Base-by-base conservation (phyloP, 208 protist genomes). In the Naegleria gruberi region DNA sequence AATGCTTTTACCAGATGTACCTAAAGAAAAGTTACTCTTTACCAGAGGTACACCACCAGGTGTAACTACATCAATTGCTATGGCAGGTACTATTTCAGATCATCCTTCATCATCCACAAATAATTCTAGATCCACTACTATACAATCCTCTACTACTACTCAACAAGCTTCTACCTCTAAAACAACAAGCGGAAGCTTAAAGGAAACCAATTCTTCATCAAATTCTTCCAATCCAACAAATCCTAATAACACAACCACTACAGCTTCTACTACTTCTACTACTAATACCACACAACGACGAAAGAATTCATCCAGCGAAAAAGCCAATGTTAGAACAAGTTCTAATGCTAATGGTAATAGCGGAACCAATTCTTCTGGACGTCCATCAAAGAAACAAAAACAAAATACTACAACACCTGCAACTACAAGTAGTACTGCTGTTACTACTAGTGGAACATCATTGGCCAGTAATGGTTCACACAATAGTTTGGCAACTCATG, bases 301-400 rank as follows among this genome's bases (percentile, higher is more conserved):
- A 65, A 65, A 43, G 73, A 23, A 57, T 46, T 89, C 65, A 4
- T 34, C n/a, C 30, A 15, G 7, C 55, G 17, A 42, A 51, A 57
- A 89, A 26, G 17, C 19, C 34, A 30, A 43, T 89, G 4, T 42
- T 34, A 74, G 6, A 37, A 40, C 10, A 42, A 41, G 34, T 37
- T 51, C 46, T 17, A 51, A 12, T 51, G n/a, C n/a, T n/a, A 46
- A 81, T 4, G 37, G 89, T 42, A 85, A 95, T 34, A 93, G 94
- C 89, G 94, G 94, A 10, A 89, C 92, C 1, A 92, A 95, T 45
- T 46, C 90, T 2, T 77, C 83, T 51, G 94, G 93, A 47, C 81
- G 73, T 17, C 91, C 92, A 73, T 37, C 17, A 8, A 77, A 77
- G 34, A 77, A 77, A 77, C n/a, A 19, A 77, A 77, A 77, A 77